Base-by-base conservation (phyloP, 2,329 filamentous ascomycete genomes). In the Chalara sp. region DNA sequence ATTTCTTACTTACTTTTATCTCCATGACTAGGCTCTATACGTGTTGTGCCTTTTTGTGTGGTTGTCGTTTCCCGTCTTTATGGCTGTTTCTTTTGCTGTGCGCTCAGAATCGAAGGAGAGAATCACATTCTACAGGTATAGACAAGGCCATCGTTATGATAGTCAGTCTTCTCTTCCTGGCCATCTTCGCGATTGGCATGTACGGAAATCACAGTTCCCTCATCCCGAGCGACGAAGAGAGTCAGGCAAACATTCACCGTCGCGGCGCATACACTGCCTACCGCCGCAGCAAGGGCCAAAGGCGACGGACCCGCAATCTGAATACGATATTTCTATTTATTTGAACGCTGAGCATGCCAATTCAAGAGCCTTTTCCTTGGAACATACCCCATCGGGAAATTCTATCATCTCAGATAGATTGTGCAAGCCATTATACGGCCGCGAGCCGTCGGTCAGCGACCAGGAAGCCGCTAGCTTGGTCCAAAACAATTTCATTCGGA, bases 301-400 rank as follows among this genome's bases (percentile, higher is more conserved):
- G 28, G 49, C 53, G 30, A 51, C 53, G 6, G 51, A 58, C 49
- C 47, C 49, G 21, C 51, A 47, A 28, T 46, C 56, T 13, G 52
- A 39, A 8, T 47, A 44, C 28, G 53, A 52, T 29, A 44, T 48
- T 28, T 49, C 42, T 31, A 51, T 53, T 30, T 44, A 12, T 43
- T 28, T 56, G 29, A 28, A n/a, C 10, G 12, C 49, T 4, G 48
- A 53, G 8, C 13, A 51, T 28, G 51, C 54, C 5, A 44, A 56
- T 10, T 29, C 47, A 8, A 42, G 51, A 44, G 51, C 57, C 49
- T 58, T 61, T 33, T 56, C 54, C 5, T 63, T 65, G 62, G 63
- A 65, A 46, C 59, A 61, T 7, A 64, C 63, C 11, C 53, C 57
- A 1, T 63, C 62, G 2, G 63, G 63, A n/a, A 58, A 62, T 43